Evolutionary conservation across 495 filamentous ascomycete species (phyloP).

Genomic region (Chlorociboria aeruginascens): DNA sequence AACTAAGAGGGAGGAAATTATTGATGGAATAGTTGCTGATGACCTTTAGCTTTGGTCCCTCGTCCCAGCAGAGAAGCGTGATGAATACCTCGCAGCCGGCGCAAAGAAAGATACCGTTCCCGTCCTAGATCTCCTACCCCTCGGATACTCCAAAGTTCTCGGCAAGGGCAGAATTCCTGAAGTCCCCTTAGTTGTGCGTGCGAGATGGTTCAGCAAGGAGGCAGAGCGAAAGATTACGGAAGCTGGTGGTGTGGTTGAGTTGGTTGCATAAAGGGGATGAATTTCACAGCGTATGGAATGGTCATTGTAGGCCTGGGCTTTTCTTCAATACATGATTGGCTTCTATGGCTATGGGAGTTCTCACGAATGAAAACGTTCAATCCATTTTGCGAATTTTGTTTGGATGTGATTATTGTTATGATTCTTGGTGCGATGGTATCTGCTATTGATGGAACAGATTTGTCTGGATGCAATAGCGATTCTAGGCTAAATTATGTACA

Average conservation of each 20-base stretch:
- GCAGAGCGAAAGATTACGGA: conserved; percentile 94
- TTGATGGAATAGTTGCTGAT: neutral
- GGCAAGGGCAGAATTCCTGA: conserved; percentile 85
- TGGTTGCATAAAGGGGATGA: conserved; percentile 58
- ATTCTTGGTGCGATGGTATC: conserved; percentile 4
- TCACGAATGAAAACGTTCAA: conserved; percentile 15
- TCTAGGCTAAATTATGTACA: conserved; percentile 8
- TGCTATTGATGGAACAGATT: conserved; percentile 1
- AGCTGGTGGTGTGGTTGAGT: conserved; percentile 80
- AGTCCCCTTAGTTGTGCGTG: conserved; percentile 77
- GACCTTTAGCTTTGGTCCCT: conserved; percentile 61
- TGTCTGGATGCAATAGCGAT: neutral
- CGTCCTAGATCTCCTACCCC: conserved; percentile 82
- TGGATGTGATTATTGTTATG: neutral
- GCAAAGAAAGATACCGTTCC: conserved; percentile 70
- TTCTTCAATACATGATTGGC: conserved; percentile 3
- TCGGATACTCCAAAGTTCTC: conserved; percentile 88
- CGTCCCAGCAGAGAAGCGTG: conserved; percentile 68
- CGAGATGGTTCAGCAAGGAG: conserved; percentile 74
- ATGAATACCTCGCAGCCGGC: conserved; percentile 58
- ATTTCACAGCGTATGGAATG: neutral
- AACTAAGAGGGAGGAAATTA: neutral
- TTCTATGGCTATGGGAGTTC: conserved; percentile 15
- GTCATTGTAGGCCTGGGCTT: neutral
- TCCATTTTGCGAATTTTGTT: conserved; percentile 1